Percentiles rank a stretch among this genome's conserved stretches.
These are phyloP conservation scores for Aureobasidium sp. DNA, from an alignment of 2,329 filamentous ascomycete genomes.

Conservation along the genomic window DNA sequence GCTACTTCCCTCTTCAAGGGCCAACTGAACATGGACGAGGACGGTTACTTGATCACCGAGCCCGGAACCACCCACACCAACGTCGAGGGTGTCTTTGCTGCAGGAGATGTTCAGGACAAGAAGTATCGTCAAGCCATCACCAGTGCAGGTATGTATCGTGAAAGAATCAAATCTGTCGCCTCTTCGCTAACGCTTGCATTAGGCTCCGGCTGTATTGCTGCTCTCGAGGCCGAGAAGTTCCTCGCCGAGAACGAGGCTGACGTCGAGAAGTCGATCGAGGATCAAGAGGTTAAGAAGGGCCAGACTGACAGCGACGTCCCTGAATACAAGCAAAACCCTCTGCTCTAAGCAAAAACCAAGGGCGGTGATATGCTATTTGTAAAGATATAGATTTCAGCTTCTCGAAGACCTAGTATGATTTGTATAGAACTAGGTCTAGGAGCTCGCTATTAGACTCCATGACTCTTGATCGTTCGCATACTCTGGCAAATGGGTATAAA, in stretches of 20 bases:
- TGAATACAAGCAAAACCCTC: slow-evolving; percentile 58
- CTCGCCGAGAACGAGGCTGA: slow-evolving; percentile 71
- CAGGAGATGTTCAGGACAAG: slow-evolving; percentile 98
- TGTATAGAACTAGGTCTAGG: not conserved
- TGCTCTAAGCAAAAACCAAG: slow-evolving; percentile 41
- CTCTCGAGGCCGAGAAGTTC: slow-evolving; percentile 92
- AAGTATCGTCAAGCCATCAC: slow-evolving; percentile 96
- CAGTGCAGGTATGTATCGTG: slow-evolving; percentile 67
- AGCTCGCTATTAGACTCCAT: not conserved
- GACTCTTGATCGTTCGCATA: not conserved
- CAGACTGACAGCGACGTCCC: slow-evolving; percentile 46
- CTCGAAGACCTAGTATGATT: not conserved
- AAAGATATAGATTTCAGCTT: slow-evolving; percentile 5
- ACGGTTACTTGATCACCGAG: slow-evolving; percentile 85
- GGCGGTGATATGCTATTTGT: not conserved
- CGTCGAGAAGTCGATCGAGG: slow-evolving; percentile 39
- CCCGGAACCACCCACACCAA: slow-evolving; percentile 85
- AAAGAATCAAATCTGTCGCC: slow-evolving; percentile 15
- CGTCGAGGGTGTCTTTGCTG: slow-evolving; percentile 87
- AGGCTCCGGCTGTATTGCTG: slow-evolving; percentile 93
- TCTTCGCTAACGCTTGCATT: not conserved
- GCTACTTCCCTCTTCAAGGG: slow-evolving; percentile 86
- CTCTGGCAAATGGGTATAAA: slow-evolving; percentile 11
- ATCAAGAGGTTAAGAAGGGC: slow-evolving; percentile 43
- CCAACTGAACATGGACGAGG: slow-evolving; percentile 78